Base-by-base conservation (phyloP, 2,329 filamentous ascomycete genomes). In the Alternaria arbusti region DNA sequence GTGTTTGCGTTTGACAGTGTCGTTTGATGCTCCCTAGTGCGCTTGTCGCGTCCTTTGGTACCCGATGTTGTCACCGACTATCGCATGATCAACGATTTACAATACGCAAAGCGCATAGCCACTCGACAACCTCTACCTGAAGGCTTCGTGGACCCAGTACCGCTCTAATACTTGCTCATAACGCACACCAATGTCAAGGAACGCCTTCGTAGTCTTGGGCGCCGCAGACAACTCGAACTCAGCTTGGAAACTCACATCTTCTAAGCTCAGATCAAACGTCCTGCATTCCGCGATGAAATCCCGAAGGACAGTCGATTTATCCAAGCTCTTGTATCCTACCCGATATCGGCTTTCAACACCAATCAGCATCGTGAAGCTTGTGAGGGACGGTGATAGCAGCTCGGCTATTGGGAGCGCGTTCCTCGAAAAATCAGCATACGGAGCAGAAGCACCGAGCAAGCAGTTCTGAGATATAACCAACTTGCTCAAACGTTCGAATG, bases 401-500 rank as follows among this genome's bases (percentile, higher is more conserved):
- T 67, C 43, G 11, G 63, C 58, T 9, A 73, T 40, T 4, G 49
- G 22, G n/a, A 23, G 7, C 28, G 45, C 32, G 8, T 17, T 17
- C n/a, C 43, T 47, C 6, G 56, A 55, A 20, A 56, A 44, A 3
- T 65, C 62, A 5, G 56, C n/a, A 6, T 64, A 17, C 1, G 57
- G 51, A 3, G 17, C 15, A 28, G 13, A 6, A 30, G 10, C 43
- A 6, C 49, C 61, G 6, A 65, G 44, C 13, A 74, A 63, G 12
- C 62, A 56, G 4, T 22, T 40, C 4, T 69, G 63, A 32, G 68
- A 66, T 15, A 76, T 56, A 3, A 49, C 36, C 44, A 76, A 45
- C 1, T 47, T 44, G 17, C 58, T 40, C 13, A 74, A 62, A 8
- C 17, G 15, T 5, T 25, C 46, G 23, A 74, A 66, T 1, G 58